Percentiles rank a stretch among this genome's conserved stretches.
phyloP scores from a whole-genome alignment of 2,329 filamentous ascomycete species.

The Calycina herbarum region DNA sequence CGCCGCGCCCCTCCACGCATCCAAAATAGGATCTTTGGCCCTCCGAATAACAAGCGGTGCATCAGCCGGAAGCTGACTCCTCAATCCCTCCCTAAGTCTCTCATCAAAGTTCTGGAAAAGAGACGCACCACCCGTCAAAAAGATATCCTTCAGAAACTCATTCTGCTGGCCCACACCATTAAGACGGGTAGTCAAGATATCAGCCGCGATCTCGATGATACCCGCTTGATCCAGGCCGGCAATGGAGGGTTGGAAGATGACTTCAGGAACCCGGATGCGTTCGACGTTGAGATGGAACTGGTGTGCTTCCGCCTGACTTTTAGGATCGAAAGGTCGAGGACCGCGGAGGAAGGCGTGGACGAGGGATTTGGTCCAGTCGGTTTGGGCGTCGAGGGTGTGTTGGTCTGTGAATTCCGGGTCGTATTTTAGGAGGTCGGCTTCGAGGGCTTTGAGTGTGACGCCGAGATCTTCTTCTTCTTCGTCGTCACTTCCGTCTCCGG shows the following conservation, averaged over 20 bases:
- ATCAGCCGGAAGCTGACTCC: slow-evolving; percentile 69
- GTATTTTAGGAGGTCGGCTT: slow-evolving; percentile 80
- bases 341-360: slow-evolving; percentile 89
- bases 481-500: slow-evolving; percentile 78
- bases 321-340: slow-evolving; percentile 79
- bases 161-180: slow-evolving; percentile 56
- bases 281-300: slow-evolving; percentile 97
- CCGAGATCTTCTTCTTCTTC: slow-evolving; percentile 89
- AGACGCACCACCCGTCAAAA: slow-evolving; percentile 91
- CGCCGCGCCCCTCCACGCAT: slow-evolving; percentile 93
- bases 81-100: slow-evolving; percentile 70
- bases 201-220: slow-evolving; percentile 85
- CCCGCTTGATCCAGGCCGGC: slow-evolving; percentile 92
- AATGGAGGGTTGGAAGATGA: slow-evolving; percentile 89
- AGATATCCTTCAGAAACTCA: slow-evolving; percentile 79
- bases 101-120: slow-evolving; percentile 87
- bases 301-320: slow-evolving; percentile 76
- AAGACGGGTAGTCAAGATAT: slow-evolving; percentile 84
- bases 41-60: slow-evolving; percentile 67
- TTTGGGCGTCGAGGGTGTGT: slow-evolving; percentile 86
- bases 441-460: slow-evolving; percentile 70
- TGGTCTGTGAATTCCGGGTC: slow-evolving; percentile 90
- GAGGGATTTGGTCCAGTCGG: slow-evolving; percentile 91
- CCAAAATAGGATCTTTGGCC: slow-evolving; percentile 74
- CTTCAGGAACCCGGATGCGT: slow-evolving; percentile 89